Evolutionary conservation across 768 basidiomycete genomes (phyloP).

Genomic region (Tulasnella calospora): DNA sequence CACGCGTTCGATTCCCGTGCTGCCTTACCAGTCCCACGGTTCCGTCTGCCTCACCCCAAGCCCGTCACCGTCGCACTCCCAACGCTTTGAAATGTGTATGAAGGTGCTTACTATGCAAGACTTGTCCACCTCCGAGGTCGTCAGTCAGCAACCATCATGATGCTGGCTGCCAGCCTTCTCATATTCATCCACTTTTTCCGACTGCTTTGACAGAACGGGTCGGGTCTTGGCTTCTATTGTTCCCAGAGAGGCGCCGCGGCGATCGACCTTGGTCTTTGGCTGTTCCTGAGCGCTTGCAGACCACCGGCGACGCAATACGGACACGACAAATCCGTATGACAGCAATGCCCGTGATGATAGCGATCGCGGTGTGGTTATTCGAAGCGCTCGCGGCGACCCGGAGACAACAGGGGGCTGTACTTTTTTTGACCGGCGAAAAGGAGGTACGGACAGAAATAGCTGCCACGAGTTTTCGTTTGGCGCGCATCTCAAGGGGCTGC

Average conservation of each 20-base stretch:
- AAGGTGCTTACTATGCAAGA: background rate
- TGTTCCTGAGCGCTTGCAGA: background rate
- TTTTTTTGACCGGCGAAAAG: background rate
- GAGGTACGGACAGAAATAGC: background rate
- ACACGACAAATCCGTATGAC: background rate
- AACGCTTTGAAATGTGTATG: background rate
- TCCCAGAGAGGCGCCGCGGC: background rate
- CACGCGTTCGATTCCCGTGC: slow-evolving; percentile 2
- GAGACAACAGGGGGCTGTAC: background rate
- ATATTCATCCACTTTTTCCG: too few species aligned
- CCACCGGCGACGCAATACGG: background rate
- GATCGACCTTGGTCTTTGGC: background rate
- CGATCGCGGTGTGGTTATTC: background rate
- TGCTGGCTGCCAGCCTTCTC: background rate
- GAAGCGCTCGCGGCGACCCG: background rate
- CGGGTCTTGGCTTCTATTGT: background rate
- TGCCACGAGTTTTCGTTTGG: background rate
- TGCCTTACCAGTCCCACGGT: background rate
- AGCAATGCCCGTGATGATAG: background rate
- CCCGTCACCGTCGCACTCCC: background rate
- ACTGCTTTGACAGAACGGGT: too few species aligned
- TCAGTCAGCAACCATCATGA: background rate
- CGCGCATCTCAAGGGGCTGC: background rate
- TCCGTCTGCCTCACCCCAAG: background rate
- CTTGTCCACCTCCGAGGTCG: background rate